These are phyloP conservation scores for Toxicodendron radicans DNA, from an alignment of 345 rosid species.

Conservation along the genomic window DNA sequence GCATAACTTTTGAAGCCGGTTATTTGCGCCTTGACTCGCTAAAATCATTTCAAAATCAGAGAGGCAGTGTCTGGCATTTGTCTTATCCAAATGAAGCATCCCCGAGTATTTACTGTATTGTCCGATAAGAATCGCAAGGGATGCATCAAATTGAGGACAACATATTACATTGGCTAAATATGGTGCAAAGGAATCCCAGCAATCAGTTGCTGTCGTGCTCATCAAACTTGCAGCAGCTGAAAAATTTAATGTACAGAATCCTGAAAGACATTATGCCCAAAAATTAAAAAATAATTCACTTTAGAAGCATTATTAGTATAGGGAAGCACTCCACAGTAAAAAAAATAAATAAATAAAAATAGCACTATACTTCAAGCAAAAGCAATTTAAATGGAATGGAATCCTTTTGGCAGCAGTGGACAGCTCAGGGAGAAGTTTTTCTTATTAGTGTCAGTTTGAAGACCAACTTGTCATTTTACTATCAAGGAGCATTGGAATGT, in stretches of 20 bases:
- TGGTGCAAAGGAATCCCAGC: slow-evolving; percentile 52
- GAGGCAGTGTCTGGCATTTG: slow-evolving; percentile 48
- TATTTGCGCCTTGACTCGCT: slow-evolving; percentile 52
- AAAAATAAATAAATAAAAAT: neutral
- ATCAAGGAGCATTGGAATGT: neutral
- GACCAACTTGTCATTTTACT: neutral
- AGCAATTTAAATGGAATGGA: slow-evolving; percentile 5
- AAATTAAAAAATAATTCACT: neutral
- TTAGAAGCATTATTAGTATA: neutral
- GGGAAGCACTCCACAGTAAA: neutral
- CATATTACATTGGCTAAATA: slow-evolving; percentile 59
- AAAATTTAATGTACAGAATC: slow-evolving; percentile 47
- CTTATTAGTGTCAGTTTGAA: neutral
- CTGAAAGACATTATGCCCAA: slow-evolving; percentile 29
- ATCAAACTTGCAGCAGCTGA: slow-evolving; percentile 44
- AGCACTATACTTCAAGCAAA: neutral
- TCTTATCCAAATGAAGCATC: slow-evolving; percentile 43
- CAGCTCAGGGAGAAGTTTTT: neutral
- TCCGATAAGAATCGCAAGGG: slow-evolving; percentile 51
- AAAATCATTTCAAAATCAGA: slow-evolving; percentile 53
- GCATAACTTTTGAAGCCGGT: slow-evolving; percentile 39
- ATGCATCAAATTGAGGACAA: slow-evolving; percentile 63
- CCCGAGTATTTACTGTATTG: slow-evolving; percentile 48
- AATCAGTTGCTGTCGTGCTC: slow-evolving; percentile 51
- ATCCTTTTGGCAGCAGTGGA: neutral